Evolutionary conservation across 495 filamentous ascomycete species (phyloP).

Genomic region (Neurospora discreta): DNA sequence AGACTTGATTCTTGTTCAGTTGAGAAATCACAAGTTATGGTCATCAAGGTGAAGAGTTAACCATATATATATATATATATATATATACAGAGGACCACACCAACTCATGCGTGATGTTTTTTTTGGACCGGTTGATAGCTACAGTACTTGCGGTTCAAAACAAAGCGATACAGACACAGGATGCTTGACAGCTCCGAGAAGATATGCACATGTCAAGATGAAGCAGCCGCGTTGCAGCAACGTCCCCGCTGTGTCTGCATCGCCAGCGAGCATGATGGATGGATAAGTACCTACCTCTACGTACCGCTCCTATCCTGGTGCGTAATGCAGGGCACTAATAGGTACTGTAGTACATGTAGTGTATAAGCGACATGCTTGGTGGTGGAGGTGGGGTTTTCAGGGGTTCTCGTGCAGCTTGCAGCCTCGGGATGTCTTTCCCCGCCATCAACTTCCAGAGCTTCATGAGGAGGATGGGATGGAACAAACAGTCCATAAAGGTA

Average conservation of each 20-base stretch:
- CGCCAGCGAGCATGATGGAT: background rate
- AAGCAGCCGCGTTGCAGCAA: background rate
- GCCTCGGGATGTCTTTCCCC: constrained; percentile 12
- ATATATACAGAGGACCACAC: too few relatives aligned
- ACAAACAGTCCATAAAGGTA: background rate
- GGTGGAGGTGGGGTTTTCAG: constrained; percentile 2
- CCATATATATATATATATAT: too few relatives aligned
- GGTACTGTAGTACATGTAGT: too few relatives aligned
- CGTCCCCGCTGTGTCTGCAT: background rate
- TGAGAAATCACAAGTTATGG: background rate
- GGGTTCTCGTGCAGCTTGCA: constrained; percentile 10
- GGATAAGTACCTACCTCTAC: background rate
- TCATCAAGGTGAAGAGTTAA: background rate
- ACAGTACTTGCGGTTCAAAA: background rate
- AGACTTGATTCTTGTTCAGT: background rate
- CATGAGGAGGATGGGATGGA: background rate
- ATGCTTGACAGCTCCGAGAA: background rate
- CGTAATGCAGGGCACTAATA: too few relatives aligned
- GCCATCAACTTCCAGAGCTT: constrained; percentile 6
- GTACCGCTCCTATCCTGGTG: background rate
- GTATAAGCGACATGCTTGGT: background rate
- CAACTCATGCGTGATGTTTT: too few relatives aligned
- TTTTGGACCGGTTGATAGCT: background rate
- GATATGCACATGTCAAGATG: background rate
- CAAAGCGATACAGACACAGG: background rate